Base-by-base conservation (phyloP, 495 filamentous ascomycete genomes). In the Wilcoxina mikolae region DNA sequence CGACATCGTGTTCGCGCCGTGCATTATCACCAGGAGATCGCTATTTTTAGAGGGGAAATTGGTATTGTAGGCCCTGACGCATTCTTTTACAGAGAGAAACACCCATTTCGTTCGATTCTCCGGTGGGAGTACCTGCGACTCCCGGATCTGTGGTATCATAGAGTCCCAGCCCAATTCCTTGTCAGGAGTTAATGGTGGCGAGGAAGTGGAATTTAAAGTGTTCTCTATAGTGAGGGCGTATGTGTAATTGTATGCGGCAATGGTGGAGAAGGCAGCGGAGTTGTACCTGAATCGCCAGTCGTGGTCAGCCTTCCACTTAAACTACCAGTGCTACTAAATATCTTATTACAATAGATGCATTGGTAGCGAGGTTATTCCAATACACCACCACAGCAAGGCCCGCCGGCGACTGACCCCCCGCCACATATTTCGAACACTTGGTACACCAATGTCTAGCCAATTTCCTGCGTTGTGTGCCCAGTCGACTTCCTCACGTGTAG, bases 261-360 rank as follows among this genome's bases (percentile, higher is more conserved):
- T 18, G 1, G 60, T 58, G 7, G 56, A 52, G 31, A 67, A 67
- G 26, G 65, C 35, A 3, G 58, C 57, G 11, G 59, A 67, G 58
- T 68, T 68, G 56, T 56, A 62, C 22, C 46, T 56, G 18, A n/a
- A n/a, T n/a, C n/a, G n/a, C n/a, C n/a, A n/a, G n/a, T n/a, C n/a
- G n/a, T n/a, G n/a, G n/a, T n/a, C n/a, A n/a, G n/a, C n/a, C n/a
- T n/a, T n/a, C n/a, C n/a, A n/a, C n/a, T n/a, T n/a, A n/a, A n/a
- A n/a, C n/a, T n/a, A n/a, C n/a, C n/a, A n/a, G n/a, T n/a, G n/a
- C n/a, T n/a, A n/a, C n/a, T n/a, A 50, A 58, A n/a, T n/a, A n/a
- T n/a, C n/a, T n/a, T n/a, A 56, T 53, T 50, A 68, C 63, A 68
- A 46, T 17, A 68, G 44, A 63, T 68, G 67, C 39, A 68, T 27